Conservation (phyloP, 495 filamentous ascomycete genomes). For the Choiromyces venosus region DNA sequence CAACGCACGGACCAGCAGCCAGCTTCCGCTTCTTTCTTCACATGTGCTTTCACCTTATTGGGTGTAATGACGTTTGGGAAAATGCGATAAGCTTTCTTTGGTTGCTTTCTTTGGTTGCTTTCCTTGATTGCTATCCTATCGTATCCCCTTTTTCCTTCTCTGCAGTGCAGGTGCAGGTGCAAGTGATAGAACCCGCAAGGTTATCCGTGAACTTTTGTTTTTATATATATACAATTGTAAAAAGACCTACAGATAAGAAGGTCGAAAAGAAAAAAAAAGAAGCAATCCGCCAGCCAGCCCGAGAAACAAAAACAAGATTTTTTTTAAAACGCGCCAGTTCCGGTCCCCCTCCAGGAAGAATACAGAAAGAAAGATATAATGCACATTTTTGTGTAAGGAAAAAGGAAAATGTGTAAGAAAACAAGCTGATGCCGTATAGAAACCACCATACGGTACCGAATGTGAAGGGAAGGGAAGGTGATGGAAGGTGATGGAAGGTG, state of each 20-base stretch:
- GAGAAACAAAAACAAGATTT: neutral
- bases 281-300: neutral
- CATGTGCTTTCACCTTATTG: neutral
- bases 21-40: neutral
- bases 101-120: neutral
- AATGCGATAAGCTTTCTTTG: neutral
- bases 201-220: neutral
- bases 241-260: neutral
- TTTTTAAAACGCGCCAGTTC: neutral
- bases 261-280: neutral
- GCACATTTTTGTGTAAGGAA: neutral
- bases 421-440: neutral
- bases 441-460: neutral
- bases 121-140: neutral
- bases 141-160: neutral
- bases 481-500: neutral
- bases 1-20: neutral
- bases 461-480: neutral
- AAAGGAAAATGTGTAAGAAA: neutral
- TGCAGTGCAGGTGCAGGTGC: neutral
- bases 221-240: conserved; percentile 1
- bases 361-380: neutral
- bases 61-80: neutral
- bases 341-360: neutral
- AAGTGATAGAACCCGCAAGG: neutral